A percentile compares a stretch with the other conserved stretches of the same genome.
Conservation (phyloP, 2,329 filamentous ascomycete species). For the Thelonectria rubi region DNA sequence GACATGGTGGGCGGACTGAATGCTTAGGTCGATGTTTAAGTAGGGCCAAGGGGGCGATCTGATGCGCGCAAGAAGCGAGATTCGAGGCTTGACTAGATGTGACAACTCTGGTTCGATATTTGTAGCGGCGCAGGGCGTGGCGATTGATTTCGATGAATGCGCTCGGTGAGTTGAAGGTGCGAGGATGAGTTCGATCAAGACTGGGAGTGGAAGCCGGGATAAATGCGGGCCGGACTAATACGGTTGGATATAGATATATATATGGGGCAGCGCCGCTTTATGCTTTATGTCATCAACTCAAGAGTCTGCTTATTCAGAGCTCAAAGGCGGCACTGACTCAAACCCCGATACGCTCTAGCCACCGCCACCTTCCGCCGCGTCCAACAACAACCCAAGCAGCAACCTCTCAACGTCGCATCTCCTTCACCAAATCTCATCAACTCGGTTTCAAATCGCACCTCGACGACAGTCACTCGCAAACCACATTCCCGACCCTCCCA, state of each 20-base stretch:
- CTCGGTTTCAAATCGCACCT: neutral
- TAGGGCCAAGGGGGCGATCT: neutral
- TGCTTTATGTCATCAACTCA: neutral
- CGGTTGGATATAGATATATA: too few species aligned
- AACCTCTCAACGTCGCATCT: neutral
- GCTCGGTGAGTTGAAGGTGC: neutral
- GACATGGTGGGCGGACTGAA: conserved; percentile 68
- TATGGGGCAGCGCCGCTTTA: conserved; percentile 2
- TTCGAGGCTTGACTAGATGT: too few species aligned
- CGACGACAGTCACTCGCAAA: neutral
- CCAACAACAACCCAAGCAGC: neutral
- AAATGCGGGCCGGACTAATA: conserved; percentile 6
- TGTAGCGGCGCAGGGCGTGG: neutral
- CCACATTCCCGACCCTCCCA: neutral
- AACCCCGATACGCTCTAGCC: neutral
- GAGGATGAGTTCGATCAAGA: neutral
- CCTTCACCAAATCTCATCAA: neutral
- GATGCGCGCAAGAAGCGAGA: neutral
- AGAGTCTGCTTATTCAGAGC: neutral
- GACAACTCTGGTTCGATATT: neutral
- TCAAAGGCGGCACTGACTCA: neutral
- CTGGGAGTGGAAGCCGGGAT: conserved; percentile 1
- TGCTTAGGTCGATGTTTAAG: neutral
- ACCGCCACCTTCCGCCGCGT: neutral
- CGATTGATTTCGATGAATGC: neutral